Base-by-base conservation (phyloP, 352 stramenopile genomes). In the Phytophthora europaea region DNA sequence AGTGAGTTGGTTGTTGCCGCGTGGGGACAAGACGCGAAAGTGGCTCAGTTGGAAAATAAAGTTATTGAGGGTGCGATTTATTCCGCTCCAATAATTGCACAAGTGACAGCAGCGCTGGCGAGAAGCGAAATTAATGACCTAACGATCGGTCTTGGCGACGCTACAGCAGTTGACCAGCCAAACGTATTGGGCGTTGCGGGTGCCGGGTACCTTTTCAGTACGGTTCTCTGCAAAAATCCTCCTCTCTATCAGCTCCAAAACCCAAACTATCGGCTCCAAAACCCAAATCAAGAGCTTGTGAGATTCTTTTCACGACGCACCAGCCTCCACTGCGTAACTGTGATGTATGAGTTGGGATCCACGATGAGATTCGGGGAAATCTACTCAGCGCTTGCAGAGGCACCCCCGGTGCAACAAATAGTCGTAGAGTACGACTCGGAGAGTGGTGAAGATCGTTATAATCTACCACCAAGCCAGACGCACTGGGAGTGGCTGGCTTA, bases 401-500 rank as follows among this genome's bases (percentile, higher is more conserved):
- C 40, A 13, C 6, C 6, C 16, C 40, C 16, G 18, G 6, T 22
- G 16, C 16, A 22, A 50, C 6, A n/a, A 6, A 10, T 50, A 7
- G 9, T 8, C 5, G 40, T 50, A 16, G 40, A 22, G 6, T 50
- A 22, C 40, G 5, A 50, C n/a, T 16, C 0, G n/a, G 40, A 50
- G 16, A 22, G 5, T 12, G 40, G 0, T 0, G 40, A 20, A 22
- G 16, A 20, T 4, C 40, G 3, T 20, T 9, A 1, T 22, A 3
- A 50, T 50, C 6, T 50, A n/a, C 16, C 40, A 22, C 16, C 40
- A 9, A 22, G 16, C 0, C 40, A 22, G 16, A 50, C 5, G 3
- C 43, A 63, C 15, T 63, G 57, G 38, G 36, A 34, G 15, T 63
- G 57, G 57, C 9, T 63, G 8, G 38, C 57, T 6, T 63, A 43